Percentiles rank a stretch among this genome's conserved stretches.
These are phyloP conservation scores for Erodium trifolium DNA, from an alignment of 441 rosid genomes.

Conservation along the genomic window DNA sequence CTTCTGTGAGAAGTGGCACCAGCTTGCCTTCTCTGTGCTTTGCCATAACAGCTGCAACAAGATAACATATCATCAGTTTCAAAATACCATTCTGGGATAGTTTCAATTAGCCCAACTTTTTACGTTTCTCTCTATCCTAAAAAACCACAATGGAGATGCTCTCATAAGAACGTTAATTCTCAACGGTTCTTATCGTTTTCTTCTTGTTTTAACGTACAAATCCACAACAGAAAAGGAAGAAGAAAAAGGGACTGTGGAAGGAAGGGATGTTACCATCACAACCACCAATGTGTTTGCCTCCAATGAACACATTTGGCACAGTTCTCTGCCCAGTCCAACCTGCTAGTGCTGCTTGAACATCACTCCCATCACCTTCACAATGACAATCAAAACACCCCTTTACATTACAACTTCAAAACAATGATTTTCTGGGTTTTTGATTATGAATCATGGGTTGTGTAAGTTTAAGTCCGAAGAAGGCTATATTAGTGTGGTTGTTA, in stretches of 20 bases:
- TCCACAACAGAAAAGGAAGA: background rate
- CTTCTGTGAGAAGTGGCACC: slow-evolving; percentile 44
- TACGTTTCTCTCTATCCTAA: too few species aligned
- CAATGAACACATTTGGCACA: slow-evolving; percentile 64
- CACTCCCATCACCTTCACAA: slow-evolving; percentile 48
- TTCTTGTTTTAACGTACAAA: background rate
- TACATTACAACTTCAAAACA: background rate
- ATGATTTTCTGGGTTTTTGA: background rate
- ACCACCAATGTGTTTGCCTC: slow-evolving; percentile 60
- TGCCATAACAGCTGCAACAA: slow-evolving; percentile 39
- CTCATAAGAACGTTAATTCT: too few species aligned
- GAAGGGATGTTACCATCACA: slow-evolving; percentile 42
- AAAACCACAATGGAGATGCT: too few species aligned
- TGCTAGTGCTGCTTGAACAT: slow-evolving; percentile 43
- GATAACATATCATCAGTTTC: background rate
- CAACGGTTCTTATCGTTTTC: too few species aligned
- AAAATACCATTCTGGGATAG: too few species aligned
- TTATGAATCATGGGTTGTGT: background rate
- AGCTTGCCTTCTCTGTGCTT: slow-evolving; percentile 48
- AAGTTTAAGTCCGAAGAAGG: background rate
- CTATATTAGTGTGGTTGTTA: background rate
- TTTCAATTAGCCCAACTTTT: too few species aligned
- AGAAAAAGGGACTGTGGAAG: background rate
- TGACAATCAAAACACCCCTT: background rate
- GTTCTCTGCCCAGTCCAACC: slow-evolving; percentile 58